Conservation (phyloP, 2,329 filamentous ascomycete species). For the Magnaporthiopsis poae region DNA sequence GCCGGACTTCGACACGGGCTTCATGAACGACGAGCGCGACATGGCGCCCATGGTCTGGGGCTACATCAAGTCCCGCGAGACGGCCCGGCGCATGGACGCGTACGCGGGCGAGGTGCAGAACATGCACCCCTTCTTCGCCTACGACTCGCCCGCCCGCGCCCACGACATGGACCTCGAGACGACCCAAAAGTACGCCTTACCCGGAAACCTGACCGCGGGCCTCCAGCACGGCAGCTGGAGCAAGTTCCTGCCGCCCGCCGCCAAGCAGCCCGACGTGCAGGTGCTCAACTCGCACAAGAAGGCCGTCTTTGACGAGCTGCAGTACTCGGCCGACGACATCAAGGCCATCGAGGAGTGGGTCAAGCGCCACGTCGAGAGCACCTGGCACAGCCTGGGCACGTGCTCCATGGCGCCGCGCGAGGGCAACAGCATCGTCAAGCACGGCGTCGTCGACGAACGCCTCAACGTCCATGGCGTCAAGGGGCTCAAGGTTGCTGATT, state of each 20-base stretch:
- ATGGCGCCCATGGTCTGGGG: conserved; percentile 81
- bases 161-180: conserved; percentile 66
- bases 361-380: conserved; percentile 65
- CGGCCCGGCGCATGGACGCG: conserved; percentile 65
- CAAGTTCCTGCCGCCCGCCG: conserved; percentile 43
- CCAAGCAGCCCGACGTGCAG: conserved; percentile 34
- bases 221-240: conserved; percentile 69
- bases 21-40: conserved; percentile 78
- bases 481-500: conserved; percentile 66
- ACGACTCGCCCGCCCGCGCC: conserved; percentile 58
- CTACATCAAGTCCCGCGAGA: conserved; percentile 75
- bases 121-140: conserved; percentile 64
- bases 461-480: conserved; percentile 70
- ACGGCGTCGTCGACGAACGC: conserved; percentile 67
- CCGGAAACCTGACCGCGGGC: conserved; percentile 59
- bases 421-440: conserved; percentile 71
- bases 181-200: conserved; percentile 65
- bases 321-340: conserved; percentile 56
- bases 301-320: conserved; percentile 49
- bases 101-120: conserved; percentile 63
- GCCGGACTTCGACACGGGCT: conserved; percentile 70
- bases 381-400: conserved; percentile 59
- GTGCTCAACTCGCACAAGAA: conserved; percentile 56
- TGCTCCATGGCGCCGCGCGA: conserved; percentile 69
- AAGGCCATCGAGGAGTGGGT: conserved; percentile 59